These are phyloP conservation scores for Trichoderma gracile DNA, from an alignment of 2,329 filamentous ascomycete species.

Conservation along the genomic window DNA sequence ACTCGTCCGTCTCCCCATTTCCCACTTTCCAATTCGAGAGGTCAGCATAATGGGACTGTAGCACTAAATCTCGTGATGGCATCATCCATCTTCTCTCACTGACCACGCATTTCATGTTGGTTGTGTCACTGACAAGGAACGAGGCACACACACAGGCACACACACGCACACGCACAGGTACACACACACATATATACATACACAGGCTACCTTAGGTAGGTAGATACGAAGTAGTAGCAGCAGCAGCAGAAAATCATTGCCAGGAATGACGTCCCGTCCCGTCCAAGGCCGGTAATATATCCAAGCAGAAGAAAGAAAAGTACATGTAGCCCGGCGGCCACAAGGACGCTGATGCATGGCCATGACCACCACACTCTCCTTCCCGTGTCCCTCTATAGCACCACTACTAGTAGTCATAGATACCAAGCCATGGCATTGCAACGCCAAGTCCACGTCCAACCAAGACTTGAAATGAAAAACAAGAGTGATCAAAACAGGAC, in stretches of 20 bases:
- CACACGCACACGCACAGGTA: background rate
- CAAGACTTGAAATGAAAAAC: background rate
- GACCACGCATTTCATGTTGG: background rate
- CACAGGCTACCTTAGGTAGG: background rate
- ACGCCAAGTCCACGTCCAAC: background rate
- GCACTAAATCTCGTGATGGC: slow-evolving; percentile 7
- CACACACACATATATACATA: background rate
- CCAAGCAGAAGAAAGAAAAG: background rate
- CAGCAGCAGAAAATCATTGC: no score
- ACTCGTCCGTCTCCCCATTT: background rate
- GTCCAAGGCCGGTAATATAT: background rate
- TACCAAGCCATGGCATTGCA: background rate
- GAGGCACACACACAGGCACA: slow-evolving; percentile 1
- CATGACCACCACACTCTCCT: background rate
- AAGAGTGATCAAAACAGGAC: no score
- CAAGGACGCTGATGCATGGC: background rate
- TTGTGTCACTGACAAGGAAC: background rate
- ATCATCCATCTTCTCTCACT: background rate
- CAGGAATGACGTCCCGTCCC: no score
- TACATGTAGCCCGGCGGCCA: background rate
- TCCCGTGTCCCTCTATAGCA: background rate
- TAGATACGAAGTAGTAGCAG: background rate
- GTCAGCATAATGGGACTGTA: background rate
- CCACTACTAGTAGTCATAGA: background rate
- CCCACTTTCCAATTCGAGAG: background rate